Conservation (phyloP, 768 basidiomycete species). For the Calvatia gigantea region DNA sequence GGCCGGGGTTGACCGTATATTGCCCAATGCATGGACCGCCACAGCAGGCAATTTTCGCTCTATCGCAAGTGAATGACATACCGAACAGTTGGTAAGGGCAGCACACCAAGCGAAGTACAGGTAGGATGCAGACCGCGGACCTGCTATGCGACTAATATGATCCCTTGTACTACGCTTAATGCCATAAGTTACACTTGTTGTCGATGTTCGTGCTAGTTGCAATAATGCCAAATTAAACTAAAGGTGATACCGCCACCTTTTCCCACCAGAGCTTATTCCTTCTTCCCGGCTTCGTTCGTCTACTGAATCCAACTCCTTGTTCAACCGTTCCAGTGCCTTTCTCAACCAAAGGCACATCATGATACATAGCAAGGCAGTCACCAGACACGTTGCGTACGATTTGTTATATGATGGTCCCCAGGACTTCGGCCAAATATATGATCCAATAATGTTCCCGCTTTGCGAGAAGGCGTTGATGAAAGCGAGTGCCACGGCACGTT, state of each 20-base stretch:
- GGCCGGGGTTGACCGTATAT: too few relatives aligned
- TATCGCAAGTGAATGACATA: too few relatives aligned
- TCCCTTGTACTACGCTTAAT: too few relatives aligned
- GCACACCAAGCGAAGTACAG: too few relatives aligned
- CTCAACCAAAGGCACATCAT: constrained; percentile 49
- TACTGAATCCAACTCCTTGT: constrained; percentile 33
- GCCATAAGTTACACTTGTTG: too few relatives aligned
- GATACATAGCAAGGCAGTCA: constrained; percentile 46
- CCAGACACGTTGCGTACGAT: constrained; percentile 73
- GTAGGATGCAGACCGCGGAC: too few relatives aligned
- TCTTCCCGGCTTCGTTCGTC: constrained; percentile 32
- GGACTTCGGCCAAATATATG: constrained; percentile 67
- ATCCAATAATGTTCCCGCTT: constrained; percentile 80
- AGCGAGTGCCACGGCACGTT: constrained; percentile 82
- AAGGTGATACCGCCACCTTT: constrained; percentile 8
- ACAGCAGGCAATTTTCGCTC: too few relatives aligned
- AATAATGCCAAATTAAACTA: neutral
- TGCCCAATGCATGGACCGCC: too few relatives aligned
- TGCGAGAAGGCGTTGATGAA: constrained; percentile 79
- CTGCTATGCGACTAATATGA: too few relatives aligned
- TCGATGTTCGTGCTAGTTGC: too few relatives aligned
- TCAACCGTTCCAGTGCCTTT: constrained; percentile 37
- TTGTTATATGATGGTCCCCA: constrained; percentile 72
- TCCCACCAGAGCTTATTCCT: constrained; percentile 28
- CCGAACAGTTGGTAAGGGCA: too few relatives aligned